phyloP scores from a whole-genome alignment of 1,284 basidiomycete species.

The Stygiomarasmius scandens region DNA sequence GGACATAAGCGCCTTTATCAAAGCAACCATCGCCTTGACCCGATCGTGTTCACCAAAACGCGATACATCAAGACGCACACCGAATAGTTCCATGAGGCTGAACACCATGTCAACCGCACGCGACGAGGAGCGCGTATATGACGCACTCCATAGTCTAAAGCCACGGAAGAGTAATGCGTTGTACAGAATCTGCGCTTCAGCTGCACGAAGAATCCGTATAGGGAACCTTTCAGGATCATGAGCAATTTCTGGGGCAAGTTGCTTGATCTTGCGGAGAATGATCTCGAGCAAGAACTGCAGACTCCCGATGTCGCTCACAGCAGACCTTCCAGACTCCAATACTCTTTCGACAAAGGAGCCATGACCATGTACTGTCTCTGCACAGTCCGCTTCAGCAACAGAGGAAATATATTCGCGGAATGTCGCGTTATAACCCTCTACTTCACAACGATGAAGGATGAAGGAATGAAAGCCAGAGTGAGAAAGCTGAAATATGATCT shows the following conservation, averaged over 20 bases:
- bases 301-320: not conserved
- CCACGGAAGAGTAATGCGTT: not conserved
- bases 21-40: not conserved
- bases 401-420: not conserved
- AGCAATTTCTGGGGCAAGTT: not conserved
- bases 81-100: not conserved
- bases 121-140: not conserved
- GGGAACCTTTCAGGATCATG: no score
- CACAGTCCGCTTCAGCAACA: not conserved
- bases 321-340: not conserved
- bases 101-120: slow-evolving; percentile 1
- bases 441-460: not conserved
- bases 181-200: not conserved
- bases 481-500: not conserved
- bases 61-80: not conserved
- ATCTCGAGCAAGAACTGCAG: not conserved
- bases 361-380: not conserved
- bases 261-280: not conserved
- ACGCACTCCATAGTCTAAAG: not conserved
- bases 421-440: not conserved
- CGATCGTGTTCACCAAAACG: not conserved
- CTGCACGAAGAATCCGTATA: not conserved
- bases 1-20: not conserved
- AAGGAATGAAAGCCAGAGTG: not conserved
- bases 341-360: not conserved